Evolutionary conservation across 805 yeast genomes (phyloP), one percentile per base, ranked within the genome.

Genomic region (Komagataella phaffii): DNA sequence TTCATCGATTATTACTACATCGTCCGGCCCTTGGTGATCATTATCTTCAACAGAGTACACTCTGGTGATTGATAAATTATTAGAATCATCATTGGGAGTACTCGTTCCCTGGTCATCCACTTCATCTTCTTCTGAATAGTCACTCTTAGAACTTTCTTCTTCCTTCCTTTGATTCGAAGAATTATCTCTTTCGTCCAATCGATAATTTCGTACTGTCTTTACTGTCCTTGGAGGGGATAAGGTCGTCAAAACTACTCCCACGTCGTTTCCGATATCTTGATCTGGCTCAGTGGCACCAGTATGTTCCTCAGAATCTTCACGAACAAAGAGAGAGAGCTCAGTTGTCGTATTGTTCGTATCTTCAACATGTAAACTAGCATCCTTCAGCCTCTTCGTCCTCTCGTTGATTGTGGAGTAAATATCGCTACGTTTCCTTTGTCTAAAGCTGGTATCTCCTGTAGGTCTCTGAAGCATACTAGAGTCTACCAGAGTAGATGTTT

Each of bases 401-500:
- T 30, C 40, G 40, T 30, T 30, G 6, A 30, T 14, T 5, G 40
- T 30, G 12, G 40, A 30, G 14, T 30, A 14, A 24, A 50, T 36
- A 19, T 50, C 48, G 23, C 53, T 45, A 17, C 18, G 46, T 50
- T 49, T 44, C 46, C 18, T 50, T 53, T 45, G 44, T 8, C 14
- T 17, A 18, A 49, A 47, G n/a, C 46, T 51, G 48, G 36, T 40
- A 19, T 17, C 17, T 7, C 48, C 46, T 44, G 7, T 21, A 23
- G 21, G 36, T 17, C 40, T 45, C 30, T 2, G 51, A 49, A 2
- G 46, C 24, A 19, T 44, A 17, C 48, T 36, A 17, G 44, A 49
- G 51, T 52, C 62, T 23, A 55, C 51, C 1, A 70, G 70, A 17
- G 61, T 58, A 19, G 55, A 53, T 7, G 55, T 57, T 24, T 56